Conservation (phyloP, 2,329 filamentous ascomycete species). For the Aspergillus transmontanensis region DNA sequence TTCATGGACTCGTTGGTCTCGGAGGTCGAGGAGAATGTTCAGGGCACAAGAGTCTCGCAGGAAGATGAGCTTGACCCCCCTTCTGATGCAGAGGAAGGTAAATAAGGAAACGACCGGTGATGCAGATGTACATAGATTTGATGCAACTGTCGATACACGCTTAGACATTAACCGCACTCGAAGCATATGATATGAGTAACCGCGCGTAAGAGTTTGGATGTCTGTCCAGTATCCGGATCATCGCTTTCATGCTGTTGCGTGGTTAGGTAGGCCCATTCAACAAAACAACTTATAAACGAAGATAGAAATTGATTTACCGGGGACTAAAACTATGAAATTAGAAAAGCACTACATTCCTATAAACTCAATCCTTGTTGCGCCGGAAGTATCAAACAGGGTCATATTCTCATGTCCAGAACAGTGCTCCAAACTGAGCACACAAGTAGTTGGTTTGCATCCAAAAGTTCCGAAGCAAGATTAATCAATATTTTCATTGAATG, state of each 20-base stretch:
- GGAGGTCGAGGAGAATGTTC: conserved; percentile 75
- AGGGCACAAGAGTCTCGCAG: conserved; percentile 68
- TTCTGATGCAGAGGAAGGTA: conserved; percentile 23
- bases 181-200: background rate
- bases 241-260: background rate
- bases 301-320: background rate
- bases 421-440: background rate
- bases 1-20: conserved; percentile 77
- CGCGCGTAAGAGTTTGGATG: too few relatives aligned
- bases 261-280: background rate
- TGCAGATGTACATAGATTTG: background rate
- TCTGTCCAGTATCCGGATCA: background rate
- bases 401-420: background rate
- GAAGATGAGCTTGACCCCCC: conserved; percentile 72
- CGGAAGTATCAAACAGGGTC: background rate
- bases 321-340: background rate
- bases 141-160: background rate
- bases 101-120: background rate
- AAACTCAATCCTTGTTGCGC: background rate
- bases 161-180: conserved; percentile 4
- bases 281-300: background rate
- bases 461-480: conserved; percentile 6
- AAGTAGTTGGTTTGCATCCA: background rate
- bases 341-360: background rate
- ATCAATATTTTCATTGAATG: conserved; percentile 13